phyloP scores from a whole-genome alignment of 2,329 filamentous ascomycete species.

The Aureobasidium namibiae region DNA sequence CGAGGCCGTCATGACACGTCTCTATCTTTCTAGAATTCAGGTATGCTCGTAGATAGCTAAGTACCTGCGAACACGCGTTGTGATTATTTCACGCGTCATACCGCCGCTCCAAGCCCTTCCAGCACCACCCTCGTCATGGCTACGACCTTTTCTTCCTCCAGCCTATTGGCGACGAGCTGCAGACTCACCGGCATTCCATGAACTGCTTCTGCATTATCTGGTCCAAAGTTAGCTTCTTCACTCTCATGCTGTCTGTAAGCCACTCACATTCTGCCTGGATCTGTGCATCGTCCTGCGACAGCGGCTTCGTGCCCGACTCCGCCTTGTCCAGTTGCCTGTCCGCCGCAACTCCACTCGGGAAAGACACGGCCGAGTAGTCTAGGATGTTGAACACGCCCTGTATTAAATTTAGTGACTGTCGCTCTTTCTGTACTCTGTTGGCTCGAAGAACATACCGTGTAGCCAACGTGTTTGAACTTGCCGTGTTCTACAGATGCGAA shows the following conservation, averaged over 20 bases:
- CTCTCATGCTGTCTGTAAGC: background rate
- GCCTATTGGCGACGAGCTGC: slow-evolving; percentile 32
- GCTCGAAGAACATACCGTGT: slow-evolving; percentile 24
- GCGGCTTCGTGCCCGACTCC: slow-evolving; percentile 19
- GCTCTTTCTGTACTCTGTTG: background rate
- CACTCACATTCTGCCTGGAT: slow-evolving; percentile 16
- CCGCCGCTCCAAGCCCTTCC: background rate
- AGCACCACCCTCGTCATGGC: slow-evolving; percentile 30
- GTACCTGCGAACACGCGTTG: background rate
- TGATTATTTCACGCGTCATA: background rate
- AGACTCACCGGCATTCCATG: slow-evolving; percentile 38
- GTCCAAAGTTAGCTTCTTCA: background rate
- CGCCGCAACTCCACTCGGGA: slow-evolving; percentile 33
- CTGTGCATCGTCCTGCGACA: slow-evolving; percentile 14
- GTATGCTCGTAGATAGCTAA: background rate
- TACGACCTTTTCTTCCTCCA: slow-evolving; percentile 37
- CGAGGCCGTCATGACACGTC: background rate
- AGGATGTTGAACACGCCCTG: slow-evolving; percentile 39
- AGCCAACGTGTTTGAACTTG: slow-evolving; percentile 38
- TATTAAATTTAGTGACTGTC: background rate
- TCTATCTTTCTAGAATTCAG: background rate
- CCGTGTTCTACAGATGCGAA: slow-evolving; percentile 35
- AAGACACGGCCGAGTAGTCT: slow-evolving; percentile 39
- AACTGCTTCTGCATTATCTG: slow-evolving; percentile 27
- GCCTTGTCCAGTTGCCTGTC: slow-evolving; percentile 32